Percentiles rank a stretch among this genome's conserved stretches.
Evolutionary conservation across 129 eudicot genomes (phyloP).

Genomic region (Flaveria brownii): DNA sequence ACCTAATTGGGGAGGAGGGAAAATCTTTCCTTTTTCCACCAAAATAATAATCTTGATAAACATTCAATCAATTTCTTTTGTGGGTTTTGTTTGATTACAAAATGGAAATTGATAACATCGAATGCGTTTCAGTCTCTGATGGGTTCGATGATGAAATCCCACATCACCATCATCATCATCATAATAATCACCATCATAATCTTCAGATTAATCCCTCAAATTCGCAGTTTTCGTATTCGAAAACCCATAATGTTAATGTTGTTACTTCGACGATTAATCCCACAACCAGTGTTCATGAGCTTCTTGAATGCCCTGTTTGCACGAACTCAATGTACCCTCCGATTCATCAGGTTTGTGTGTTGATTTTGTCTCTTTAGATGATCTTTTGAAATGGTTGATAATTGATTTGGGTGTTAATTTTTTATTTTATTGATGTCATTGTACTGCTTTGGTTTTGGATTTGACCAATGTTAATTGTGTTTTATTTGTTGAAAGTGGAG

Average conservation of each 20-base stretch:
- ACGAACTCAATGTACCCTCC: slow-evolving; percentile 92
- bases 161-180: slow-evolving; percentile 32
- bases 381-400: background rate
- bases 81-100: slow-evolving; percentile 21
- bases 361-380: background rate
- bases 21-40: slow-evolving; percentile 14
- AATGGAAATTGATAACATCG: slow-evolving; percentile 67
- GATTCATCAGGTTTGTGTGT: slow-evolving; percentile 63
- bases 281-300: slow-evolving; percentile 78
- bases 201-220: slow-evolving; percentile 37
- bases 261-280: slow-evolving; percentile 44
- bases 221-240: slow-evolving; percentile 50
- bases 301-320: slow-evolving; percentile 92
- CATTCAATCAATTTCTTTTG: slow-evolving; percentile 17
- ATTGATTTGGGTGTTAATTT: slow-evolving; percentile 7
- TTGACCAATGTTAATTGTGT: background rate
- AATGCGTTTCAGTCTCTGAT: slow-evolving; percentile 60
- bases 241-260: slow-evolving; percentile 44
- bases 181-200: slow-evolving; percentile 30
- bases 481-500: background rate
- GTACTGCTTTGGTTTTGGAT: background rate
- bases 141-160: slow-evolving; percentile 59
- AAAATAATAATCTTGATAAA: slow-evolving; percentile 1
- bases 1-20: slow-evolving; percentile 47
- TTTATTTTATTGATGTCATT: background rate